Evolutionary conservation across 202 grass and related monocot genomes (phyloP), one percentile per base, ranked within the genome.

Genomic region (Elaeis oleifera): DNA sequence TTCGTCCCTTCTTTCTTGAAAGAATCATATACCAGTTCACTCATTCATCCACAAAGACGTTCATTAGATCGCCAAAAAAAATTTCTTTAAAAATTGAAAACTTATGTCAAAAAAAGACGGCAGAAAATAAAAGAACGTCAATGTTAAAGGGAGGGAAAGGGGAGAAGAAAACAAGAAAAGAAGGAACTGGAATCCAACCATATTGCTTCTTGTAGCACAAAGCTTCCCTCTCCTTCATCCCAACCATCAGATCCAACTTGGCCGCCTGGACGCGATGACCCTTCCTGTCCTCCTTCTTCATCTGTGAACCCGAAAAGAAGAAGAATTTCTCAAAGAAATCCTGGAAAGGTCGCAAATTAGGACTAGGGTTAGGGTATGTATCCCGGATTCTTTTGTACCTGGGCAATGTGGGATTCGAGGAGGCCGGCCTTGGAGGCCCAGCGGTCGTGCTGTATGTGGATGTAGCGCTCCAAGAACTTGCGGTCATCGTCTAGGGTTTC

Each of bases 361-460:
- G 15, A 17, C 61, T 79, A 68, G 62, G 69, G 62, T 73, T 78
- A 70, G 67, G 59, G 68, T 64, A 51, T 64, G 17, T 19, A 44
- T 44, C 36, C 36, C 36, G 9, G 0, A 44, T 44, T 44, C 2
- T 44, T 44, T 44, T 13, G 36, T 14, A 44, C 89, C 70, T 85
- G 61, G 0, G 58, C 44, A 54, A 92, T 48, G 16, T 60, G 51
- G 25, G 7, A 52, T 25, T 61, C 27, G 31, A 77, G 68, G 19
- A 83, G 23, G n/a, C 54, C 68, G 17, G 60, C 17, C 51, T 72
- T 68, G 57, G 66, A 53, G n/a, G 56, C 5, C 62, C 54, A 83
- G 39, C 76, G 76, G 9, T 82, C 50, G 51, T 80, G 44, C 36
- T 81, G 82, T 29, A 69, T 31, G 58, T 79, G 63, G 39, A 83